A percentile compares a stretch with the other conserved stretches of the same genome.
These are phyloP conservation scores for Cytospora piceicola DNA, from an alignment of 2,329 filamentous ascomycete genomes.

Conservation along the genomic window DNA sequence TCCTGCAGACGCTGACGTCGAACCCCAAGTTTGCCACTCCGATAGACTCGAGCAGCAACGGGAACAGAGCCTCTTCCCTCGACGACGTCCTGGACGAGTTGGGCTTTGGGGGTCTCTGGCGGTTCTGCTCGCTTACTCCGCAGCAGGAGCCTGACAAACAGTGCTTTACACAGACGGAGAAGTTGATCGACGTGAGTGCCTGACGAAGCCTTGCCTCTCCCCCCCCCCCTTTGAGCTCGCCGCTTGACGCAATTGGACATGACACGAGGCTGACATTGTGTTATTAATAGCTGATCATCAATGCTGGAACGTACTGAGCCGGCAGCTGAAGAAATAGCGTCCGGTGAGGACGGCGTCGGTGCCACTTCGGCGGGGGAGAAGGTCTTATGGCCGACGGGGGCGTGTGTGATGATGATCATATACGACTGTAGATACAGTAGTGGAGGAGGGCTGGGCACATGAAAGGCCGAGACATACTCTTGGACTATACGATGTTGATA, in stretches of 20 bases:
- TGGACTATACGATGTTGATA: slow-evolving; percentile 18
- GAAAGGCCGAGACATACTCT: background rate
- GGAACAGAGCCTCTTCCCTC: slow-evolving; percentile 39
- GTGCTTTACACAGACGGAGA: slow-evolving; percentile 60
- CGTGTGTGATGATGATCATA: background rate
- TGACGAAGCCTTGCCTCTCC: no score
- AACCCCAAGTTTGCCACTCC: slow-evolving; percentile 55
- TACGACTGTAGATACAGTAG: slow-evolving; percentile 10
- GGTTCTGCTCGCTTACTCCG: slow-evolving; percentile 52
- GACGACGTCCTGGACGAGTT: slow-evolving; percentile 60
- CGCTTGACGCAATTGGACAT: background rate
- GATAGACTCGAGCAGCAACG: slow-evolving; percentile 45
- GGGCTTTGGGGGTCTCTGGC: slow-evolving; percentile 68
- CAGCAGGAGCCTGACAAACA: slow-evolving; percentile 49
- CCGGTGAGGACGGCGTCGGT: background rate
- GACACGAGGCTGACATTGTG: slow-evolving; percentile 11
- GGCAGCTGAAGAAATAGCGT: background rate
- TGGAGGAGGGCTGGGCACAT: background rate
- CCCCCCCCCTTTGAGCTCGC: no score
- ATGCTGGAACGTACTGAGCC: slow-evolving; percentile 26
- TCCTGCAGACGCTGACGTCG: slow-evolving; percentile 62
- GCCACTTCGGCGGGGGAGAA: slow-evolving; percentile 7
- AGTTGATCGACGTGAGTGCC: slow-evolving; percentile 60
- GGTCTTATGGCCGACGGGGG: background rate
- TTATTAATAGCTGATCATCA: slow-evolving; percentile 25